Conservation (phyloP, 192 early-diverging fungal genomes). For the Umbelopsis sp. region DNA sequence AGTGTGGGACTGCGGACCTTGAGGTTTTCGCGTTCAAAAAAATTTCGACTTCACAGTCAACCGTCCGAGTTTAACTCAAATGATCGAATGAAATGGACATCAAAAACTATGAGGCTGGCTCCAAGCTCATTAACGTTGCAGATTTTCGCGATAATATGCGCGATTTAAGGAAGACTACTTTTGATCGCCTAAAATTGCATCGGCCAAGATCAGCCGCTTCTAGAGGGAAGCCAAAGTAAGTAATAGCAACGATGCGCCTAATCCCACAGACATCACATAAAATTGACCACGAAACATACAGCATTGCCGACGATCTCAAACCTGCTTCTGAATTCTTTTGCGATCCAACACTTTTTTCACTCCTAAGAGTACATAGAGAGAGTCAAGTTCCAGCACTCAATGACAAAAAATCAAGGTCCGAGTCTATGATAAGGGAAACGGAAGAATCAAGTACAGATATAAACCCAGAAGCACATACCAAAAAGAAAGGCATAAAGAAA, state of each 20-base stretch:
- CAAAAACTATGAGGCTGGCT: not conserved
- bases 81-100: not conserved
- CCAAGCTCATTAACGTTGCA: not conserved
- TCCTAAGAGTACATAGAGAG: conserved; percentile 10
- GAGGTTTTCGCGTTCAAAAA: not conserved
- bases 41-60: too few relatives aligned
- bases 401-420: not conserved
- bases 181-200: not conserved
- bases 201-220: not conserved
- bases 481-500: not conserved
- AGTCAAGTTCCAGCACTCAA: not conserved
- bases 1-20: not conserved
- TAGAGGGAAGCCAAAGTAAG: not conserved
- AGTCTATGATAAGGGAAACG: not conserved
- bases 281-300: not conserved
- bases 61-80: not conserved
- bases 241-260: too few relatives aligned
- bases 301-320: not conserved
- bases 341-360: conserved; percentile 20
- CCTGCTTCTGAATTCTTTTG: conserved; percentile 17
- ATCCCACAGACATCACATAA: not conserved
- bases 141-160: not conserved
- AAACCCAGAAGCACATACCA: not conserved
- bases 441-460: not conserved
- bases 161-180: not conserved